Evolutionary conservation across 106 monocot genomes (phyloP), one percentile per base, ranked within the genome.

Genomic region (Posidonia australis): DNA sequence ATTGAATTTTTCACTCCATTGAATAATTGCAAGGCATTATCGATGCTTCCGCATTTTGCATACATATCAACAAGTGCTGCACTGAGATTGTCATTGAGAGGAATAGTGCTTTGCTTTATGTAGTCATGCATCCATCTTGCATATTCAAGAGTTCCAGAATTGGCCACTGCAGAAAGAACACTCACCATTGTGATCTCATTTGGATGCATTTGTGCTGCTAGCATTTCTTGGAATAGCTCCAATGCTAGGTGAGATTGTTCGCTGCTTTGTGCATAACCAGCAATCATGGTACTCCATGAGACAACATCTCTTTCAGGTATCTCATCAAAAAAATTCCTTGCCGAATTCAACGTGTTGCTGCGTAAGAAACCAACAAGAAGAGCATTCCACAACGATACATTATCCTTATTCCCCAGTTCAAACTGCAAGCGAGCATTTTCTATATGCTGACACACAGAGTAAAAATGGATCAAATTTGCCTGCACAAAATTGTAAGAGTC

Each of bases 261-360:
- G 29, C 72, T 72, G 42, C 12, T 51, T n/a, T 79, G 83, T 0
- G 79, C 72, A 44, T 86, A 77, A 6, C 83, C 86, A 11, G 83
- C 68, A 18, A 91, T 86, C 79, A 91, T 16, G 1, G 79, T 77
- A 46, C 74, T 91, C 91, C 91, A 91, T 1, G 86, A 81, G 52
- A 91, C 81, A 0, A 81, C 75, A 59, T 91, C 86, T 67, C 57
- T 83, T 13, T 79, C 70, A 22, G 79, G 71, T 77, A 91, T 86
- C 16, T 75, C 72, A 42, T 77, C 69, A 30, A 91, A 86, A 54
- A 84, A 7, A 9, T 54, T 42, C 25, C 72, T 64, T 6, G 91
- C 86, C 16, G 68, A 69, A 44, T 66, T 62, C 23, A 77, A 22
- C 80, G 76, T 66, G 43, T 31, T 48, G 44, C 76, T 78, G 12